Conservation (phyloP, 2,329 filamentous ascomycete species). For the Xylaria sp. region DNA sequence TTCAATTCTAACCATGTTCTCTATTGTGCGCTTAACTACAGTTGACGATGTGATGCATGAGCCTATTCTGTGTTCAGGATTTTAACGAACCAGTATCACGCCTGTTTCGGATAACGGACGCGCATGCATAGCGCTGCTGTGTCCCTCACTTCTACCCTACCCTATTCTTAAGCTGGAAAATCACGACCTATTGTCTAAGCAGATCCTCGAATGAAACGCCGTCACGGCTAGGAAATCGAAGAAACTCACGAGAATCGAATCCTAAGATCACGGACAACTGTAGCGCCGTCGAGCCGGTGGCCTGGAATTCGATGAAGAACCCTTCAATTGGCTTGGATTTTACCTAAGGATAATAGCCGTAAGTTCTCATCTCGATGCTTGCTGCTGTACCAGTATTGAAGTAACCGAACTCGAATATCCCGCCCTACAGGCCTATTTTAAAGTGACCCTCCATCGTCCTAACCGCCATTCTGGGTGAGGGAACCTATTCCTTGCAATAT, state of each 20-base stretch:
- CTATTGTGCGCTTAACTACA: neutral
- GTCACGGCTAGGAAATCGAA: neutral
- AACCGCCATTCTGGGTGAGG: slow-evolving; percentile 23
- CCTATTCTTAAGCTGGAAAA: neutral
- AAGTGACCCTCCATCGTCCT: slow-evolving; percentile 16
- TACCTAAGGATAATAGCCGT: neutral
- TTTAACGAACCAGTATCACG: neutral
- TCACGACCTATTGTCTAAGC: neutral
- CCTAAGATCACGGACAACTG: neutral
- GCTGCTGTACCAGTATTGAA: neutral
- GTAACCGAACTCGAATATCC: slow-evolving; percentile 4
- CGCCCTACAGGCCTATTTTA: slow-evolving; percentile 12
- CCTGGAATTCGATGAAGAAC: neutral
- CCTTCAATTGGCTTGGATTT: neutral
- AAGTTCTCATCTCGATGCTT: neutral
- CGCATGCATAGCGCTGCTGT: neutral
- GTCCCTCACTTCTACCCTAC: neutral
- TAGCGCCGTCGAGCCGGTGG: neutral
- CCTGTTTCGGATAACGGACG: neutral
- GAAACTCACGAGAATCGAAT: neutral
- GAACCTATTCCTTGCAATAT: neutral
- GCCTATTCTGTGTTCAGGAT: neutral
- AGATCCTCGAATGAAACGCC: neutral
- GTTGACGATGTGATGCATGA: neutral
- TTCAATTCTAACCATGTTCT: neutral